Evolutionary conservation across 257 asterid genomes (phyloP), one percentile per base, ranked within the genome.

Genomic region (Solanum pimpinellifolium): DNA sequence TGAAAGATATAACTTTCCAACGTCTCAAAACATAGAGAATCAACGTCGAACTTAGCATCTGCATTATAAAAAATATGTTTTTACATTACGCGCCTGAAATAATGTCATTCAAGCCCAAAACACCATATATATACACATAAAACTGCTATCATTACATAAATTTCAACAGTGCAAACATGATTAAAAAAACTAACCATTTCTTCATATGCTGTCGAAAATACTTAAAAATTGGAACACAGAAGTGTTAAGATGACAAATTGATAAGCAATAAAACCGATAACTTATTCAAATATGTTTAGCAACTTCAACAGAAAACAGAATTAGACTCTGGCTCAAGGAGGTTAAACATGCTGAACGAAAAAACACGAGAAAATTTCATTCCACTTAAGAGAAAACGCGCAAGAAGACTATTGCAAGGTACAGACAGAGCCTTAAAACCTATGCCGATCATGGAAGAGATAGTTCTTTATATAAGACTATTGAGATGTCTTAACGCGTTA

Each of bases 1-100:
- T 88, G 84, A 88, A 88, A 68, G 83, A 86, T 41, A 88, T 88
- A 4, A 80, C 23, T 72, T 39, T 88, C 88, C 86, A 29, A 33
- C 56, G 23, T 72, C 86, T 85, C 84, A 88, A 86, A n/a, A 68
- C 78, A 23, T 78, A 88, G 42, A 88, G 90, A 78, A 88, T 59
- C 83, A 78, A 37, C 41, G 69, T 76, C 12, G 88, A 88, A 52
- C 82, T 76, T 9, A 85, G 20, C 88, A 88, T 85, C 90, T 88
- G 84, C 86, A 88, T 25, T 41, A 52, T 85, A 9, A 27, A 27
- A 42, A 42, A 74, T 2, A 60, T 23, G 68, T 1, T 80, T 47
- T 47, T 16, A 27, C 18, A 39, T 46, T 78, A 46, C 27, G 3
- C 11, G 27, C 27, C 5, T 8, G 66, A 78, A 20, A 10, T 23